These are phyloP conservation scores for Musa itinerans DNA, from an alignment of 176 grass and related monocot species.

Conservation along the genomic window DNA sequence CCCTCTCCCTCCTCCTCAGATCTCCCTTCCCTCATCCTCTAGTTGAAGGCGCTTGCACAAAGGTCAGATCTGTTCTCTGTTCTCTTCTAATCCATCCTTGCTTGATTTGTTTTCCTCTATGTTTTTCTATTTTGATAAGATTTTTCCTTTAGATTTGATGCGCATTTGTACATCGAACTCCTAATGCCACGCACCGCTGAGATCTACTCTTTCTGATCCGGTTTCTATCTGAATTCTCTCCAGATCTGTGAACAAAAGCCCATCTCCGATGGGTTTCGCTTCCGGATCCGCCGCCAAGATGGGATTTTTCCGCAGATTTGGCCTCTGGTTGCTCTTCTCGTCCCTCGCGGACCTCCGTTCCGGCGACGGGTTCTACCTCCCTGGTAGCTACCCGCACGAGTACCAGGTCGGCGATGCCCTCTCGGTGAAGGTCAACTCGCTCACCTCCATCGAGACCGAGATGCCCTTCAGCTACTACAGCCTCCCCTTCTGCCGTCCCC, in stretches of 20 bases:
- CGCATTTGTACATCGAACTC: background rate
- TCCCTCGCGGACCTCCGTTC: background rate
- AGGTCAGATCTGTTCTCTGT: background rate
- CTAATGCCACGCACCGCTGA: background rate
- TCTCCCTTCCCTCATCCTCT: background rate
- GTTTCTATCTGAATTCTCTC: background rate
- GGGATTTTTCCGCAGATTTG: background rate
- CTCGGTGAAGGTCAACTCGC: constrained; percentile 68
- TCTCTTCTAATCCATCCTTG: background rate
- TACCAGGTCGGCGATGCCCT: constrained; percentile 32
- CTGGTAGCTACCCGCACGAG: constrained; percentile 76
- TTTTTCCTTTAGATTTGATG: background rate
- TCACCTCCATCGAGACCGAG: constrained; percentile 81
- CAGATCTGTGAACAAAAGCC: constrained; percentile 7
- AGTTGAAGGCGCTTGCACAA: background rate
- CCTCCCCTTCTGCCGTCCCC: constrained; percentile 54
- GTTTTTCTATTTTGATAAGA: background rate
- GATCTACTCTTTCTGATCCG: constrained; percentile 9
- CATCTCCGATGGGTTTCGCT: background rate
- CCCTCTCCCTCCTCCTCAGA: background rate
- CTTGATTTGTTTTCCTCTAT: background rate
- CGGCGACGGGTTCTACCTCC: constrained; percentile 48
- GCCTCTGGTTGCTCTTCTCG: constrained; percentile 5
- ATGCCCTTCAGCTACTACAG: constrained; percentile 73
- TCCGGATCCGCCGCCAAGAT: constrained; percentile 14